Base-by-base conservation (phyloP, 768 basidiomycete species). In the Podaxis mareebaensis region DNA sequence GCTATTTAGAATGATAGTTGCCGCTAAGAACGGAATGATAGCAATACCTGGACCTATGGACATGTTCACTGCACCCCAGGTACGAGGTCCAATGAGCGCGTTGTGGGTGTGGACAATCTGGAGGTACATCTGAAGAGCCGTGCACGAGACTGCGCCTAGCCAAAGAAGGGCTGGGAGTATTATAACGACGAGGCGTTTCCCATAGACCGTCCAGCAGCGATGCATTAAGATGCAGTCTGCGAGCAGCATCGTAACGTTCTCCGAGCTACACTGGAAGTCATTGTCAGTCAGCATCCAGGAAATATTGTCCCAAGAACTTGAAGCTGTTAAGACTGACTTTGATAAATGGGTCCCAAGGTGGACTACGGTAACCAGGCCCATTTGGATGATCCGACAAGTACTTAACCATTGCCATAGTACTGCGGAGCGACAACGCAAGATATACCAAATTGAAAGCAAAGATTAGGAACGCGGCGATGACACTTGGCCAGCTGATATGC, bases 11-110 rank as follows among this genome's bases (percentile, higher is more conserved):
- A 30, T 5, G 1, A 44, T 15, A 5, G 56, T 58, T 24, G 26
- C 28, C 10, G 22, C 56, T 40, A 24, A 17, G 56, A 58, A 58
- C 42, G 56, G 42, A 1, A 46, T 6, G 7, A 58, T 40, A 4
- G 17, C 56, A 58, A 44, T 42, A 3, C 39, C 56, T 40, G 56
- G 56, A 8, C 56, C 56, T 24, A 58, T n/a, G 4, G 56, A 24
- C 39, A 42, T 42, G 22, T 42, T 58, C 13, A 58, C 42, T 26
- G 24, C 8, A 4, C 49, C 49, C 49, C 49, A 51, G 49, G 49
- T 24, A 28, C 22, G 24, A 6, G 42, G 3, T 7, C 24, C 24
- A 28, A 30, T n/a, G 6, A 13, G n/a, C 2, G 24, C 8, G 15
- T 44, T 28, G 8, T 44, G 20, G 28, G n/a, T 24, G 8, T 58